Conservation (phyloP, 768 basidiomycete genomes). For the Rhizopogon vulgaris region DNA sequence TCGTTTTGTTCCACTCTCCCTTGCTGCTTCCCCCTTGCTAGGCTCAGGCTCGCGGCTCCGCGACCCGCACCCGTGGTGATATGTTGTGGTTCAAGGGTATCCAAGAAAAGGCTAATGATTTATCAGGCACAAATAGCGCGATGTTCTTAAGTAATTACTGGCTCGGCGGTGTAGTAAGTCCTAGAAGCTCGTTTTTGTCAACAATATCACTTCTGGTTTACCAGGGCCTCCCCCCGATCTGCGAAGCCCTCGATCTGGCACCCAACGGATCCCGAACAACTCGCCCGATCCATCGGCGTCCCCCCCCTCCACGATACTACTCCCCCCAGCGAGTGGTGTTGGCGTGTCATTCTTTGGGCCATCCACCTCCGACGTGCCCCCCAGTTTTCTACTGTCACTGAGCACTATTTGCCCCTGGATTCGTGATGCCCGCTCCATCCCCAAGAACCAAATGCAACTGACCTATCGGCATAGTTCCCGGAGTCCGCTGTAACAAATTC, state of each 20-base stretch:
- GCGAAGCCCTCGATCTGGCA: neutral
- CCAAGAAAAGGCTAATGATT: neutral
- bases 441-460: neutral
- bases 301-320: neutral
- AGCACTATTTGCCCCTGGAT: neutral
- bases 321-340: neutral
- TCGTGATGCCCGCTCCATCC: neutral
- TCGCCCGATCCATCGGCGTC: neutral
- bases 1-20: slow-evolving; percentile 23
- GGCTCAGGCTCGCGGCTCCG: slow-evolving; percentile 21
- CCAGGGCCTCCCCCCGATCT: neutral
- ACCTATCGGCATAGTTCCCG: neutral
- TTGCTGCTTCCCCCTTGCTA: slow-evolving; percentile 14
- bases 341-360: neutral
- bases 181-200: neutral
- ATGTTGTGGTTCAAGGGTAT: neutral
- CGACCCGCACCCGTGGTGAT: slow-evolving; percentile 11
- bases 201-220: neutral
- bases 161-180: neutral
- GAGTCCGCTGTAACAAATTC: too few relatives aligned
- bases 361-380: neutral
- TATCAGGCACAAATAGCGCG: neutral
- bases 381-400: neutral
- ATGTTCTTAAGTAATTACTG: neutral
- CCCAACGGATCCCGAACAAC: neutral